Evolutionary conservation across 495 filamentous ascomycete genomes (phyloP), one percentile per base, ranked within the genome.

Genomic region (Opeltia flavorubescens): DNA sequence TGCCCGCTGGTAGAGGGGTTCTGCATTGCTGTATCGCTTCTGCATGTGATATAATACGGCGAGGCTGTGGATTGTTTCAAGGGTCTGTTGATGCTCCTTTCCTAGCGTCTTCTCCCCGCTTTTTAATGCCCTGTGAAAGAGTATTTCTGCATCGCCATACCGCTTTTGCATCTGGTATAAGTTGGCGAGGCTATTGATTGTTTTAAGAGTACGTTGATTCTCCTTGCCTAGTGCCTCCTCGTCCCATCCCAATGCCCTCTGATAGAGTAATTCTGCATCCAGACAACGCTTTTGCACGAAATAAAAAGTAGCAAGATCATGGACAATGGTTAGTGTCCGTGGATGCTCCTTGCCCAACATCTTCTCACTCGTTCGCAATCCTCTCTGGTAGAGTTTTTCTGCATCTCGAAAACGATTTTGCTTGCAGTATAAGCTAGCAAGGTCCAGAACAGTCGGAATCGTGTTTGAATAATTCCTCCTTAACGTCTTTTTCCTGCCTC

Each of bases 11-110:
- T 60, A 63, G 59, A 68, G 60, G 50, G 47, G 29, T 44, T 66
- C 61, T 48, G 64, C 63, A 52, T 66, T 52, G 7, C 50, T 35
- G 15, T 60, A 43, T 50, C 59, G 64, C 33, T 60, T 60, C 40
- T 67, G 64, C 33, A 57, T 8, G 0, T 0, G 0, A 48, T 62
- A 63, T 46, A 63, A 49, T 46, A 21, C 23, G 0, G 52, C 55
- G 43, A 70, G 52, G 50, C 64, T 62, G 48, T 59, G 49, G 28
- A 68, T 46, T 36, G 60, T 69, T n/a, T 50, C 29, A 9, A 67
- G 58, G 15, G 58, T 67, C 27, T 51, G 61, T 18, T 27, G 50
- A 49, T 68, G 59, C 25, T 63, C 57, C 7, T 52, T 40, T 47
- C 46, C 67, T 0, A 61, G 50, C 26, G 58, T 57, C 45, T 66